Evolutionary conservation across 1,284 basidiomycete species (phyloP), one percentile per base, ranked within the genome.

Genomic region (Afroboletus lepidellus): DNA sequence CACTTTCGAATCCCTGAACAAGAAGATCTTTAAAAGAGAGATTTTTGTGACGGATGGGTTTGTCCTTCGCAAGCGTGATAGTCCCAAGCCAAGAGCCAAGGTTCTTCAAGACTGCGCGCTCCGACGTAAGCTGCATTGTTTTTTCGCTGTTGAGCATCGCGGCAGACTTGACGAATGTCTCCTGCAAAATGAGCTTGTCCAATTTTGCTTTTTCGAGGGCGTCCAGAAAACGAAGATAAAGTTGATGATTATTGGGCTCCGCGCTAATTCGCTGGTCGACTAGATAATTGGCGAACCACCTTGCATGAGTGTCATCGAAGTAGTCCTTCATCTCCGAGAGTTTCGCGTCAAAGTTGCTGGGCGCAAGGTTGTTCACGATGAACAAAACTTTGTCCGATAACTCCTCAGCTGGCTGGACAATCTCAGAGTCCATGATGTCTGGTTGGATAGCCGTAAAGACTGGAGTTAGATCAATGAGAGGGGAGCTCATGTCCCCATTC

Each of bases 241-340:
- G 83, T 41, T 85, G 83, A 63, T 99, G 97, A 65, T 99, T 98
- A 77, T 99, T 99, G 46, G 93, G 94, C 73, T 99, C 97, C 54
- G 92, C 90, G 72, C 88, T 91, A 70, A 99, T 87, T 44, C 97
- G 92, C 66, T 98, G 92, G 61, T 96, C 91, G 24, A 99, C 94
- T 41, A 99, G 81, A 72, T 99, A 99, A 68, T 95, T 89, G 37
- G 97, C 95, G 67, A 99, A 97, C 97, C 97, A 99, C 52, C 90
- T 81, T 34, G 94, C 84, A 65, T 94, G 85, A 45, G 83, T 77
- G 59, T 92, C 86, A 44, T 89, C 80, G 69, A 95, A 94, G 51
- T 89, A 75, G 46, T 84, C 83, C 55, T 78, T 78, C 84, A 98
- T 93, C 65, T 97, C 94, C 38, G 74, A 70, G 32, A 94, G 74